phyloP scores from a whole-genome alignment of 176 grass and related monocot genomes.

The Otatea glauca region DNA sequence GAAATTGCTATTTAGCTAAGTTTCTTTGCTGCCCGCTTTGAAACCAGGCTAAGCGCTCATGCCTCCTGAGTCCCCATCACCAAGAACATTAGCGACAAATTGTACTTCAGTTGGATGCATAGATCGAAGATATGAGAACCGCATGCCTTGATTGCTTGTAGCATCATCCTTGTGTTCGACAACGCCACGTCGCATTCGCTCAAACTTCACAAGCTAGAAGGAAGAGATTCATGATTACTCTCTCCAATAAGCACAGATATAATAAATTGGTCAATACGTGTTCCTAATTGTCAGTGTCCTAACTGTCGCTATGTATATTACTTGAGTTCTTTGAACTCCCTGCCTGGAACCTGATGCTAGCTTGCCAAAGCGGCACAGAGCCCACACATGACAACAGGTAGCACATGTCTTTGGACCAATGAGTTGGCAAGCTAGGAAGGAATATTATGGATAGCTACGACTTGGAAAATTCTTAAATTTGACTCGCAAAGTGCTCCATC shows the following conservation, averaged over 20 bases:
- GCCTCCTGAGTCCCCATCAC: not conserved
- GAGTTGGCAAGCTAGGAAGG: not conserved
- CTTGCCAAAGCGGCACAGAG: not conserved
- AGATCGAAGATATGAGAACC: not conserved
- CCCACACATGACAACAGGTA: slow-evolving; percentile 22
- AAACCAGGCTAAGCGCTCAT: not conserved
- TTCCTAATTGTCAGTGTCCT: not conserved
- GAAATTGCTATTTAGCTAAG: not conserved
- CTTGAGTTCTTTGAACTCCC: slow-evolving; percentile 28
- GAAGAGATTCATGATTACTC: not conserved
- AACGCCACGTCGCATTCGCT: not conserved
- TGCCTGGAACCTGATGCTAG: slow-evolving; percentile 36
- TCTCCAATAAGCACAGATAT: not conserved
- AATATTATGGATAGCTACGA: slow-evolving; percentile 10
- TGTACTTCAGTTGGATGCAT: not conserved
- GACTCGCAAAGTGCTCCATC: not conserved
- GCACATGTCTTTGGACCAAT: slow-evolving; percentile 33
- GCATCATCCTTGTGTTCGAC: not conserved
- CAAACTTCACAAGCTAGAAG: slow-evolving; percentile 11
- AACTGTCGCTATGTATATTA: slow-evolving; percentile 3
- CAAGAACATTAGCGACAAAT: not conserved
- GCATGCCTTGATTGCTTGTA: slow-evolving; percentile 8
- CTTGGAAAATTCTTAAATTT: slow-evolving; percentile 14
- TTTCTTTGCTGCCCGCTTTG: not conserved
- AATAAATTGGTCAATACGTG: not conserved